phyloP scores from a whole-genome alignment of 2,329 filamentous ascomycete species.

The Pseudogymnoascus destructans region DNA sequence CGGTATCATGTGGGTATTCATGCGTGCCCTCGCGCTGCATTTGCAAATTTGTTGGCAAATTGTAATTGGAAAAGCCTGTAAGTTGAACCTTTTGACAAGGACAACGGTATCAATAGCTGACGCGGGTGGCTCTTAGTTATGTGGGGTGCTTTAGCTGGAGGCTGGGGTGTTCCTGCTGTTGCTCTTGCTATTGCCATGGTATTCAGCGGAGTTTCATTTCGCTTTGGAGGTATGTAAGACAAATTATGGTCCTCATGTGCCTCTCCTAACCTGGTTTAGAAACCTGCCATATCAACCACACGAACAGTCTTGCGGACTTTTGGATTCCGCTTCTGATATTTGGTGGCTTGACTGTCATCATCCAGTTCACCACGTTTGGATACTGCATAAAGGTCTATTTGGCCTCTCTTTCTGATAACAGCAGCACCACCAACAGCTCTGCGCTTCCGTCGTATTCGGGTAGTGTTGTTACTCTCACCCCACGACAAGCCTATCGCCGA shows the following conservation, averaged over 20 bases:
- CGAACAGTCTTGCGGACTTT: slow-evolving; percentile 68
- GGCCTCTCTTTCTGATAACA: slow-evolving; percentile 63
- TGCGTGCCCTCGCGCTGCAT: slow-evolving; percentile 81
- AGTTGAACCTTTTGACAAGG: background rate
- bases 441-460: slow-evolving; percentile 61
- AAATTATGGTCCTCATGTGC: background rate
- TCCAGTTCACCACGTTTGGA: slow-evolving; percentile 73
- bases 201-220: slow-evolving; percentile 84
- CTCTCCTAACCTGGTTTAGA: slow-evolving; percentile 72
- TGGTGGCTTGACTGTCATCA: slow-evolving; percentile 58
- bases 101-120: background rate
- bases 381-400: slow-evolving; percentile 97
- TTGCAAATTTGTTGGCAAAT: slow-evolving; percentile 98
- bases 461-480: slow-evolving; percentile 61
- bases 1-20: slow-evolving; percentile 79
- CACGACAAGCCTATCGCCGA: slow-evolving; percentile 76
- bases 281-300: slow-evolving; percentile 86
- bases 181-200: slow-evolving; percentile 65
- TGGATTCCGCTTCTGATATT: slow-evolving; percentile 84
- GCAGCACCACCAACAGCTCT: slow-evolving; percentile 56
- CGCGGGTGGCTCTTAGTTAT: slow-evolving; percentile 41
- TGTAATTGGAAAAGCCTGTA: slow-evolving; percentile 62
- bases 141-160: slow-evolving; percentile 64
- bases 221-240: slow-evolving; percentile 57
- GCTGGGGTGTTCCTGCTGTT: slow-evolving; percentile 72